Conservation (phyloP, 1,284 basidiomycete species). For the Ustilago shanxiensis region DNA sequence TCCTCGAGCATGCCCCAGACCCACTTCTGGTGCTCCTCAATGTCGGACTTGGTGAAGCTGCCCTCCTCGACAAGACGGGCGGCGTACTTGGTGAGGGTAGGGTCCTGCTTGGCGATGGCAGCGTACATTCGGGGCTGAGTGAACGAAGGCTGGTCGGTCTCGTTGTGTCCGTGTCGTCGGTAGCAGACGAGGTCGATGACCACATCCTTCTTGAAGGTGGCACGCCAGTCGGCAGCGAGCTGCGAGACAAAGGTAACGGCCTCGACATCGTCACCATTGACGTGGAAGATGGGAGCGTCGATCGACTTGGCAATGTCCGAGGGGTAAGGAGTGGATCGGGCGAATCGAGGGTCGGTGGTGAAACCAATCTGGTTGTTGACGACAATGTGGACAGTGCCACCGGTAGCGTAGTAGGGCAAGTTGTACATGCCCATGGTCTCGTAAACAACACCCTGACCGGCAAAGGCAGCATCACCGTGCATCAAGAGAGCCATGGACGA, state of each 20-base stretch:
- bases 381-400: constrained; percentile 97
- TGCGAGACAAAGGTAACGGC: constrained; percentile 95
- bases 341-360: constrained; percentile 97
- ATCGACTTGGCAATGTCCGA: constrained; percentile 99
- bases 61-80: constrained; percentile 90
- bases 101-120: constrained; percentile 93
- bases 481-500: constrained; percentile 86
- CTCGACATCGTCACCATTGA: constrained; percentile 98
- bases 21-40: constrained; percentile 99
- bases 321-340: constrained; percentile 98
- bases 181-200: constrained; percentile 99
- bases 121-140: constrained; percentile 99
- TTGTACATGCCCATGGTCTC: constrained; percentile 99
- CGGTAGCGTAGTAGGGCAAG: constrained; percentile 93
- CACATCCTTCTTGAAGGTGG: constrained; percentile 98
- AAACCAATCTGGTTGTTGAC: constrained; percentile 99
- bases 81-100: constrained; percentile 90
- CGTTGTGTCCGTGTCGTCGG: constrained; percentile 98
- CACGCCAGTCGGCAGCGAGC: constrained; percentile 96
- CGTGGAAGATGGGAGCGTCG: constrained; percentile 99
- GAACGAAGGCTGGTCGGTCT: constrained; percentile 98
- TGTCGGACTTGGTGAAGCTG: constrained; percentile 94
- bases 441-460: constrained; percentile 98
- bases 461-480: constrained; percentile 98
- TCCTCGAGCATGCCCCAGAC: constrained; percentile 99